Conservation (phyloP, 306 rosid genomes). For the Ceratonia siliqua region DNA sequence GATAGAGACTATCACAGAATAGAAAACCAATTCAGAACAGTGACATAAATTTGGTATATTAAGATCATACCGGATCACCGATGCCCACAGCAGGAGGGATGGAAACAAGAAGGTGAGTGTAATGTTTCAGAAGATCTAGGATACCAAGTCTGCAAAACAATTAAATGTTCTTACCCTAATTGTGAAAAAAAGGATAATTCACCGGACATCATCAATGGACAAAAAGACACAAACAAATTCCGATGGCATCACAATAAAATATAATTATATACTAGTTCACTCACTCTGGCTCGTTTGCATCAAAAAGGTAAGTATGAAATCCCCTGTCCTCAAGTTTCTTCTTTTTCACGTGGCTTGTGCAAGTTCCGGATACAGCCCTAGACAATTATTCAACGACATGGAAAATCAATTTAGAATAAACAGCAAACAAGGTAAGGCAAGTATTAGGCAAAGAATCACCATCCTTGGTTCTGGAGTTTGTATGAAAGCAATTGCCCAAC, state of each 20-base stretch:
- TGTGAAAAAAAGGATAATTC: not conserved
- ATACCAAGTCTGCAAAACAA: conserved; percentile 50
- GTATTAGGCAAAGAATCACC: conserved; percentile 41
- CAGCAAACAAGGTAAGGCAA: not conserved
- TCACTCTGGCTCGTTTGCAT: conserved; percentile 77
- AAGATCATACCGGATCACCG: conserved; percentile 74
- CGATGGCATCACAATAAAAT: not conserved
- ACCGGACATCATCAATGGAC: not conserved
- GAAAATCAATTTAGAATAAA: not conserved
- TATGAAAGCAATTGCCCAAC: conserved; percentile 63
- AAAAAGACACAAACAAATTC: conserved; percentile 4
- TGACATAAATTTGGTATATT: not conserved
- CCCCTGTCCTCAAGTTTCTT: conserved; percentile 66
- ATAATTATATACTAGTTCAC: not conserved
- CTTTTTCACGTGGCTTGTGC: conserved; percentile 65
- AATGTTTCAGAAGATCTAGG: conserved; percentile 53
- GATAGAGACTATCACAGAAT: conserved; percentile 20
- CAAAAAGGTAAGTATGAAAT: conserved; percentile 61
- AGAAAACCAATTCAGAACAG: conserved; percentile 7
- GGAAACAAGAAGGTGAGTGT: conserved; percentile 78
- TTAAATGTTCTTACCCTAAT: not conserved
- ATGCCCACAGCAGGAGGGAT: conserved; percentile 61
- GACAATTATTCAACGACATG: not conserved
- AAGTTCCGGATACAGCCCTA: conserved; percentile 74
- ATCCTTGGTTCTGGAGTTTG: conserved; percentile 69